Evolutionary conservation across 1,284 basidiomycete species (phyloP).

Genomic region (Cryptococcus sp.): DNA sequence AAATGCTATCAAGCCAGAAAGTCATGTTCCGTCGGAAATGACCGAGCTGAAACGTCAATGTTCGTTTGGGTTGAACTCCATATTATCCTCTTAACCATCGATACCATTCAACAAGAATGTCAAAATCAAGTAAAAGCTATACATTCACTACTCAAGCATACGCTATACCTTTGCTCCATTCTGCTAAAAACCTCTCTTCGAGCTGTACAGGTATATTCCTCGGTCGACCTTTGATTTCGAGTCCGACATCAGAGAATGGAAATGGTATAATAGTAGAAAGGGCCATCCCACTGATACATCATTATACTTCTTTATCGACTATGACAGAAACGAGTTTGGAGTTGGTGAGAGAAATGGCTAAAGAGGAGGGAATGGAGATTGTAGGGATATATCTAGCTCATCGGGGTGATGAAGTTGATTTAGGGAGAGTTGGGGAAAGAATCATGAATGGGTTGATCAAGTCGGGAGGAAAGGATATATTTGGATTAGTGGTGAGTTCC

Average conservation of each 20-base stretch:
- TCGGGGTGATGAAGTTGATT: constrained; percentile 15
- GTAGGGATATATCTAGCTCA: constrained; percentile 45
- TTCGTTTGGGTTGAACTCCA: too few relatives aligned
- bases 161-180: constrained; percentile 36
- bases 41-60: too few relatives aligned
- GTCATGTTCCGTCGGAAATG: too few relatives aligned
- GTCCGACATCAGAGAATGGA: not conserved
- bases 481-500: constrained; percentile 29
- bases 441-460: constrained; percentile 11
- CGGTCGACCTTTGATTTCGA: constrained; percentile 9
- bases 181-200: constrained; percentile 36
- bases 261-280: constrained; percentile 20
- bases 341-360: constrained; percentile 27
- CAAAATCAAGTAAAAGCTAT: too few relatives aligned
- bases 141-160: constrained; percentile 23
- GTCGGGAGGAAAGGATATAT: constrained; percentile 4
- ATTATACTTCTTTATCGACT: constrained; percentile 39
- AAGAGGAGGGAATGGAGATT: constrained; percentile 14
- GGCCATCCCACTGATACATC: constrained; percentile 46
- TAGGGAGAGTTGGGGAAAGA: constrained; percentile 14
- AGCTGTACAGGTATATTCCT: constrained; percentile 47
- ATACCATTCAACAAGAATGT: too few relatives aligned
- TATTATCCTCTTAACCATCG: too few relatives aligned
- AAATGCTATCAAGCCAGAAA: too few relatives aligned
- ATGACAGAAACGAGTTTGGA: constrained; percentile 42